Conservation (phyloP, 139 green algal species). For the Medakamo hakoo region DNA sequence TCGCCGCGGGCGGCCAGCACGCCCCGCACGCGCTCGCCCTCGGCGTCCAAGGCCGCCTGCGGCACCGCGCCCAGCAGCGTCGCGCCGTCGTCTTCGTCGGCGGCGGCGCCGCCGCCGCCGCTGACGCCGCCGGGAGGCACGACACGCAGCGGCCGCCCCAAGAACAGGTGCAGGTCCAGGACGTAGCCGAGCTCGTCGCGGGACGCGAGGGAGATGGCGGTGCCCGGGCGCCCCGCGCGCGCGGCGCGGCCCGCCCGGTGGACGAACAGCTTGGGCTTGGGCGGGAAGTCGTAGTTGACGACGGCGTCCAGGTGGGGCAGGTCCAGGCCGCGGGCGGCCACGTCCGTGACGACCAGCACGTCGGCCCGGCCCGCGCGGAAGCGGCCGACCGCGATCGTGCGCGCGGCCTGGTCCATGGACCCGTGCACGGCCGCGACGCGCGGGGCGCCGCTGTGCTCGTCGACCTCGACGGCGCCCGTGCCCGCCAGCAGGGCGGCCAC, state of each 20-base stretch:
- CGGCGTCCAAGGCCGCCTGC: conserved; percentile 39
- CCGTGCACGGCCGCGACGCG: not conserved
- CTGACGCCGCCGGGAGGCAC: conserved; percentile 21
- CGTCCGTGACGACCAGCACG: conserved; percentile 87
- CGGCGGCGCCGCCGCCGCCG: conserved; percentile 9
- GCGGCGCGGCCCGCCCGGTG: conserved; percentile 69
- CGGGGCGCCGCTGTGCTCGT: conserved; percentile 58
- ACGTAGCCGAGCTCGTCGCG: conserved; percentile 61
- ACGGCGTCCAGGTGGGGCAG: conserved; percentile 98
- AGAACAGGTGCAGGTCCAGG: conserved; percentile 92
- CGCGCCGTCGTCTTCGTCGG: too few relatives aligned
- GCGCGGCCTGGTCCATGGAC: conserved; percentile 52
- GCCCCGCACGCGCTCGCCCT: conserved; percentile 39
- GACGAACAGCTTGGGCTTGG: conserved; percentile 91
- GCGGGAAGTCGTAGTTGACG: conserved; percentile 91
- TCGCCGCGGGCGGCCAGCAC: conserved; percentile 25
- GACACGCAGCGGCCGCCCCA: conserved; percentile 39
- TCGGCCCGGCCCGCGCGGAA: conserved; percentile 49
- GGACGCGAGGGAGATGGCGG: conserved; percentile 56
- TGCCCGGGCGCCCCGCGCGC: conserved; percentile 42
- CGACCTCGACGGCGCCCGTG: conserved; percentile 43
- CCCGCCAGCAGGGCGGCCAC: conserved; percentile 53
- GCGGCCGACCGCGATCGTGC: conserved; percentile 87
- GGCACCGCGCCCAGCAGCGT: not conserved
- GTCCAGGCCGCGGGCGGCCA: conserved; percentile 94